A percentile compares a stretch with the other conserved stretches of the same genome.
These are phyloP conservation scores for Abrus precatorius DNA, from an alignment of 306 rosid species.

Conservation along the genomic window DNA sequence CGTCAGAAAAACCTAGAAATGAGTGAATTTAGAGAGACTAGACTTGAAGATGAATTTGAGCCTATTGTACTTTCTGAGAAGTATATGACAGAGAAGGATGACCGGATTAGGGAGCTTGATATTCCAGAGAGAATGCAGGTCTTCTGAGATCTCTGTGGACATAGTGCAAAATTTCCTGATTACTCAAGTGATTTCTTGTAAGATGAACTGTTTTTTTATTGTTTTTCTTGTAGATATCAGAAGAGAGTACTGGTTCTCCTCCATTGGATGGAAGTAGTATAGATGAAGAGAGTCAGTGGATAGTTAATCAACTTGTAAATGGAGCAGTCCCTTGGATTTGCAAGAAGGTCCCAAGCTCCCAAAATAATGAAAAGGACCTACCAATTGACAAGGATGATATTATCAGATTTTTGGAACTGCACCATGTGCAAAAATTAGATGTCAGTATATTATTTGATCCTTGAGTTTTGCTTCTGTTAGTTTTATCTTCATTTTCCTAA, in stretches of 20 bases:
- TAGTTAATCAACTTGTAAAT: conserved; percentile 65
- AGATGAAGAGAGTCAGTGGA: conserved; percentile 85
- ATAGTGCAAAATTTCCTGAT: background rate
- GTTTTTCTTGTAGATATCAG: conserved; percentile 62
- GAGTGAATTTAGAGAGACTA: conserved; percentile 74
- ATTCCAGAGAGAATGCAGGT: conserved; percentile 99
- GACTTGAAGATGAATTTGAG: conserved; percentile 95
- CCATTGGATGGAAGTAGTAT: conserved; percentile 69
- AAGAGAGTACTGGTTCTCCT: conserved; percentile 87
- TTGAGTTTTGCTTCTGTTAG: background rate
- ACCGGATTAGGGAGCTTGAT: conserved; percentile 80
- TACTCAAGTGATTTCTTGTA: conserved; percentile 20
- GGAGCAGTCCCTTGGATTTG: conserved; percentile 74
- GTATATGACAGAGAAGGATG: conserved; percentile 94
- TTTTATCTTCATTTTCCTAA: conserved; percentile 41
- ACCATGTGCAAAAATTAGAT: conserved; percentile 90
- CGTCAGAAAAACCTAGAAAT: conserved; percentile 70
- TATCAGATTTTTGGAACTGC: conserved; percentile 85
- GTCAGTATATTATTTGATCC: conserved; percentile 64
- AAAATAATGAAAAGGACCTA: conserved; percentile 53
- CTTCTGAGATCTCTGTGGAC: conserved; percentile 26
- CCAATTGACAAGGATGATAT: conserved; percentile 70
- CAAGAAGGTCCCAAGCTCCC: conserved; percentile 54
- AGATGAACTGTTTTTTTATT: conserved; percentile 22
- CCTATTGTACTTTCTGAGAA: conserved; percentile 86